A percentile compares a stretch with the other conserved stretches of the same genome.
These are phyloP conservation scores for Tillandsia fasciculata DNA, from an alignment of 176 grass and related monocot species.

Conservation along the genomic window DNA sequence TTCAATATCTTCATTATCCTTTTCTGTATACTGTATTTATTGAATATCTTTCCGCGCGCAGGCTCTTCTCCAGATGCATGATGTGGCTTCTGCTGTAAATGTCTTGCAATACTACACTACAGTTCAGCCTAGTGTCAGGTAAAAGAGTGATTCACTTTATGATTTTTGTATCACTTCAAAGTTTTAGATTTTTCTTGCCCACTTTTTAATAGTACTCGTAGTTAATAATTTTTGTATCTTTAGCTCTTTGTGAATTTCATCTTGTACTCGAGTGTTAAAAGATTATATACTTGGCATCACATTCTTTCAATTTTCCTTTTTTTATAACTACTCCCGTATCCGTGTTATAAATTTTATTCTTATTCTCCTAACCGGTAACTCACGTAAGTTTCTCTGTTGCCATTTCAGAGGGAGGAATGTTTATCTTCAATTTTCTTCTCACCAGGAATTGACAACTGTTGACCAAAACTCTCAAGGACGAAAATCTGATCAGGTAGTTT, in stretches of 20 bases:
- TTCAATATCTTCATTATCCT: not conserved
- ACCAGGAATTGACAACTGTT: conserved; percentile 85
- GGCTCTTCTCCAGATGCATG: conserved; percentile 96
- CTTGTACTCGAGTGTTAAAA: too few species aligned
- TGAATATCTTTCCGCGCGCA: conserved; percentile 11
- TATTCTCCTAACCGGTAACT: not conserved
- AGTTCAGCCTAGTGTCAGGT: conserved; percentile 91
- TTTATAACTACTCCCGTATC: too few species aligned
- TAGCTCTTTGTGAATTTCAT: too few species aligned
- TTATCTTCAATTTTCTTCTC: conserved; percentile 95
- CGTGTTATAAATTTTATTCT: conserved; percentile 12
- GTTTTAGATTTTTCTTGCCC: not conserved
- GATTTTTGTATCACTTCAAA: not conserved
- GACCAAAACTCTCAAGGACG: conserved; percentile 85
- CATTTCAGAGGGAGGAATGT: conserved; percentile 91
- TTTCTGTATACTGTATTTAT: not conserved
- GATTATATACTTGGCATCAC: too few species aligned
- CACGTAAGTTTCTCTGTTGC: not conserved
- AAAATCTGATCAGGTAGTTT: conserved; percentile 80
- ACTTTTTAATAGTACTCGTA: too few species aligned
- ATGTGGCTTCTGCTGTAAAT: conserved; percentile 54
- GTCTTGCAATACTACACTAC: conserved; percentile 78
- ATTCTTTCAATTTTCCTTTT: too few species aligned
- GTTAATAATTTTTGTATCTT: too few species aligned
- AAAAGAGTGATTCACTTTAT: conserved; percentile 12